Percentiles rank a stretch among this genome's conserved stretches.
These are phyloP conservation scores for Naganishia kalamii DNA, from an alignment of 768 basidiomycete genomes.

Conservation along the genomic window DNA sequence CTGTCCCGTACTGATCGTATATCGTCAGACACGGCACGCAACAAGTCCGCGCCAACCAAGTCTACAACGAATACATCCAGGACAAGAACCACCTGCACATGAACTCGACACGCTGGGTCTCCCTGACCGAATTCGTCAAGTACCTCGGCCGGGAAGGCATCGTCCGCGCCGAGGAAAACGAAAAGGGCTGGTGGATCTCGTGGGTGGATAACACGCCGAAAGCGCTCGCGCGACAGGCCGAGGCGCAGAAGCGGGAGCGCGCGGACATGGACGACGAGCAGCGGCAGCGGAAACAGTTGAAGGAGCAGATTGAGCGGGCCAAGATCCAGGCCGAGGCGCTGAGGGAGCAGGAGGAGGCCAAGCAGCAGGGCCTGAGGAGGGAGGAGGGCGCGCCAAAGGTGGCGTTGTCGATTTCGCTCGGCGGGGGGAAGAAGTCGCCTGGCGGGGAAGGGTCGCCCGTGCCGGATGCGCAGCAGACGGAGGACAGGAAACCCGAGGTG, in stretches of 20 bases:
- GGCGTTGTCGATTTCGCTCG: slow-evolving; percentile 20
- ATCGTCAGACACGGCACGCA: slow-evolving; percentile 75
- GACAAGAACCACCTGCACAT: slow-evolving; percentile 94
- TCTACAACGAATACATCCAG: slow-evolving; percentile 95
- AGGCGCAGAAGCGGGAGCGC: slow-evolving; percentile 72
- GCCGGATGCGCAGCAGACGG: slow-evolving; percentile 28
- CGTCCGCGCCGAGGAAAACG: slow-evolving; percentile 91
- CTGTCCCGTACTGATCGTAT: not conserved
- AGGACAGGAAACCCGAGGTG: slow-evolving; percentile 40
- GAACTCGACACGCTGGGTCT: slow-evolving; percentile 97
- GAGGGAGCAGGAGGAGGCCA: not conserved
- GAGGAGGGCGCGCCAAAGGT: slow-evolving; percentile 39
- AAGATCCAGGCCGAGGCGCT: slow-evolving; percentile 38
- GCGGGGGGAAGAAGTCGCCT: not conserved
- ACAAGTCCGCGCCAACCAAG: slow-evolving; percentile 85
- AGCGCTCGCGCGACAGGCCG: slow-evolving; percentile 73
- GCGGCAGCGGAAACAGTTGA: slow-evolving; percentile 77
- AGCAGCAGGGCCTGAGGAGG: slow-evolving; percentile 32
- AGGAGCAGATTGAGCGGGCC: slow-evolving; percentile 91
- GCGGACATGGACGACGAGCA: slow-evolving; percentile 88
- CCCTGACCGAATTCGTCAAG: slow-evolving; percentile 90
- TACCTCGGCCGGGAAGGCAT: slow-evolving; percentile 78
- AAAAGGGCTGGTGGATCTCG: slow-evolving; percentile 94
- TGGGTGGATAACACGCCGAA: slow-evolving; percentile 98
- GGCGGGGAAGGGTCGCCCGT: not conserved